Conservation (phyloP, 2,329 filamentous ascomycete species). For the Penicillium sp. region DNA sequence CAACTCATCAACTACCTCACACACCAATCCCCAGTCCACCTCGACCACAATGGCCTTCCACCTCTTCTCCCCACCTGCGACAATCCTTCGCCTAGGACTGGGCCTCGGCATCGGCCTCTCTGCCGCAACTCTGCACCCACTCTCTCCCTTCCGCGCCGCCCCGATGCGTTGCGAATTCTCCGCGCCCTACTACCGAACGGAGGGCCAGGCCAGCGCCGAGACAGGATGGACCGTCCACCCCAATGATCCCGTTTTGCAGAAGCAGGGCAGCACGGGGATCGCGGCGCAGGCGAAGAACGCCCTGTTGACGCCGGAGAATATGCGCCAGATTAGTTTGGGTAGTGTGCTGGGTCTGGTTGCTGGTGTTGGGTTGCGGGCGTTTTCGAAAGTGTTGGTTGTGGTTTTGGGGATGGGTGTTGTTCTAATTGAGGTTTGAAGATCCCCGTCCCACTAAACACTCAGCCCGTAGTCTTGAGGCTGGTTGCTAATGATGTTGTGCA, state of each 20-base stretch:
- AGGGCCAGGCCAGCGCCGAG: conserved; percentile 20
- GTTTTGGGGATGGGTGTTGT: conserved; percentile 48
- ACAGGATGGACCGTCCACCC: conserved; percentile 29
- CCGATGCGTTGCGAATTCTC: conserved; percentile 43
- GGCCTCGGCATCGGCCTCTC: conserved; percentile 38
- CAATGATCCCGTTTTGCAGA: conserved; percentile 25
- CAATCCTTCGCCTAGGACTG: conserved; percentile 36
- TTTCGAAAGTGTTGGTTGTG: conserved; percentile 47
- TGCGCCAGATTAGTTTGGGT: conserved; percentile 49
- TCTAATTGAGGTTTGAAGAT: conserved; percentile 42
- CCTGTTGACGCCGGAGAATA: conserved; percentile 37
- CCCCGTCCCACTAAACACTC: not conserved
- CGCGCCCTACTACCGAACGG: conserved; percentile 26
- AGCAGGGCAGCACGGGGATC: conserved; percentile 28
- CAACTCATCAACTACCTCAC: conserved; percentile 8
- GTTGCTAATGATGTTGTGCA: conserved; percentile 21
- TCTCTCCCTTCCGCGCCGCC: conserved; percentile 36
- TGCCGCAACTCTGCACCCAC: conserved; percentile 31
- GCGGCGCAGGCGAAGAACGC: conserved; percentile 12
- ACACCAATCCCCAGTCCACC: not conserved
- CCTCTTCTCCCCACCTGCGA: conserved; percentile 28
- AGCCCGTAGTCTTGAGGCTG: not conserved
- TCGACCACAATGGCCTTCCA: conserved; percentile 25
- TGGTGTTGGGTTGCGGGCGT: conserved; percentile 47
- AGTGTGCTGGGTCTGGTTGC: conserved; percentile 48